Conservation (phyloP, 306 rosid genomes). For the Vigna radiata region DNA sequence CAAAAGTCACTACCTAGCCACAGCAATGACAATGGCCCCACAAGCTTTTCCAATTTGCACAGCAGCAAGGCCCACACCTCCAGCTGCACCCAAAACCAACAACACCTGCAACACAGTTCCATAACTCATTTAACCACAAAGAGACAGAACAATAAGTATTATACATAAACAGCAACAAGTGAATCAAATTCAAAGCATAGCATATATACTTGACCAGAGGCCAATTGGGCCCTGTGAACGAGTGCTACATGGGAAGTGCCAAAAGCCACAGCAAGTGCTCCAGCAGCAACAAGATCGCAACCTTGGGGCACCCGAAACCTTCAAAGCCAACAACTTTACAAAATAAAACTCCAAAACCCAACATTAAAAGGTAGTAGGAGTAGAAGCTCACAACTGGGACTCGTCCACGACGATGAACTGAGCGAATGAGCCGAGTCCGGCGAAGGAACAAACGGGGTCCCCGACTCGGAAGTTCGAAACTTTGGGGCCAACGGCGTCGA, state of each 20-base stretch:
- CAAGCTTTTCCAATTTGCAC: conserved; percentile 89
- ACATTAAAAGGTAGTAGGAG: background rate
- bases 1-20: conserved; percentile 71
- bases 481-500: conserved; percentile 76
- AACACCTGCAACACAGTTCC: conserved; percentile 62
- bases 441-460: conserved; percentile 78
- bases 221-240: conserved; percentile 77
- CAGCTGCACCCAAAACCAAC: conserved; percentile 95
- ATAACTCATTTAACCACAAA: conserved; percentile 18
- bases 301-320: conserved; percentile 85
- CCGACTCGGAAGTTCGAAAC: conserved; percentile 71
- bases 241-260: conserved; percentile 97
- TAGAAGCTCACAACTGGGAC: conserved; percentile 62
- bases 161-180: background rate
- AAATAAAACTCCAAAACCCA: background rate
- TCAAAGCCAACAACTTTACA: conserved; percentile 41
- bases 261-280: conserved; percentile 87
- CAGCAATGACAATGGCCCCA: conserved; percentile 90
- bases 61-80: conserved; percentile 95
- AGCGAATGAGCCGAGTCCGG: conserved; percentile 73
- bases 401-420: conserved; percentile 75
- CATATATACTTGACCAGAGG: conserved; percentile 70
- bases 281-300: conserved; percentile 87
- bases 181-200: conserved; percentile 20
- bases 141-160: conserved; percentile 31